These are phyloP conservation scores for Tulasnella sp. DNA, from an alignment of 768 basidiomycete species.

Conservation along the genomic window DNA sequence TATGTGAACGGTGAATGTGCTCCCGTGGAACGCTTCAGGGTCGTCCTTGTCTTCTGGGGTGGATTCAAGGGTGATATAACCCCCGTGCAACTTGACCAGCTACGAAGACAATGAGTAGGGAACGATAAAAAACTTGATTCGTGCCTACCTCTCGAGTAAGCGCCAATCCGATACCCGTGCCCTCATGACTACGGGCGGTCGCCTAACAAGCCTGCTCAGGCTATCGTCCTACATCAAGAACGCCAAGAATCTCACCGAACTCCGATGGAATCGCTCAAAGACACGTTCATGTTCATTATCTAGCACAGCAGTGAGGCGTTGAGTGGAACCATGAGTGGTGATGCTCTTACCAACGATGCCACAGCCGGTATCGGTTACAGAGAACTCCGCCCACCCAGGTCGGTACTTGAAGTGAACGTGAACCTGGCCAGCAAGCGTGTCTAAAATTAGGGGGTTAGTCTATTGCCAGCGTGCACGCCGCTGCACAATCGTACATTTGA, in stretches of 20 bases:
- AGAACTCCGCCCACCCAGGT: slow-evolving; percentile 41
- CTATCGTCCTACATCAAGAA: slow-evolving; percentile 4
- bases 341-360: slow-evolving; percentile 45
- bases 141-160: slow-evolving; percentile 41
- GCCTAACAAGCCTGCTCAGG: slow-evolving; percentile 35
- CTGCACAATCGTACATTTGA: slow-evolving; percentile 41
- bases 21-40: slow-evolving; percentile 43
- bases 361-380: slow-evolving; percentile 47
- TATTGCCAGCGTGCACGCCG: slow-evolving; percentile 37
- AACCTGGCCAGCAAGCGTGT: slow-evolving; percentile 45
- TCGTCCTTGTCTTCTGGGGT: slow-evolving; percentile 41
- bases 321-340: not conserved
- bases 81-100: slow-evolving; percentile 47
- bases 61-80: slow-evolving; percentile 44
- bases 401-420: slow-evolving; percentile 43
- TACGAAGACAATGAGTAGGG: not conserved
- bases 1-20: slow-evolving; percentile 44
- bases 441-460: slow-evolving; percentile 43
- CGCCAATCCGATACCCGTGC: slow-evolving; percentile 48
- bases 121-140: not conserved
- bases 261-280: slow-evolving; percentile 48
- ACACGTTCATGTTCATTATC: slow-evolving; percentile 41
- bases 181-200: slow-evolving; percentile 45
- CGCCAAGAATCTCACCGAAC: slow-evolving; percentile 36
- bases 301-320: not conserved